Percentiles rank a stretch among this genome's conserved stretches.
These are phyloP conservation scores for Peronospora farinosa DNA, from an alignment of 352 stramenopile genomes.

Conservation along the genomic window DNA sequence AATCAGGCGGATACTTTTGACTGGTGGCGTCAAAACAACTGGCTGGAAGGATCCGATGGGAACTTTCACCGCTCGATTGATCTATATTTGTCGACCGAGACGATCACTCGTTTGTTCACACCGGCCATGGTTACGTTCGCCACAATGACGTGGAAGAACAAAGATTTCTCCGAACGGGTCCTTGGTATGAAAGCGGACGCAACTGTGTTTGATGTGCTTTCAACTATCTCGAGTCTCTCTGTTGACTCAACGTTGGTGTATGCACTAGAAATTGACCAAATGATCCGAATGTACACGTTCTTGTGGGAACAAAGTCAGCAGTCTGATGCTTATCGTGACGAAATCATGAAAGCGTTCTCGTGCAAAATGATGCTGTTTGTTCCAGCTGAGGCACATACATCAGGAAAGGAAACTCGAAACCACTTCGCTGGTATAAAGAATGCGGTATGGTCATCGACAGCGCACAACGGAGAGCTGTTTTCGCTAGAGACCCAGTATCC, in stretches of 20 bases:
- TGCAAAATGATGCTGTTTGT: constrained; percentile 28
- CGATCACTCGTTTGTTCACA: constrained; percentile 34
- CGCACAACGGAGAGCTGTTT: constrained; percentile 26
- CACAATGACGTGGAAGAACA: constrained; percentile 31
- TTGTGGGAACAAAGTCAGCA: constrained; percentile 36
- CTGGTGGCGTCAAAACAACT: constrained; percentile 28
- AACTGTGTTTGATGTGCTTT: constrained; percentile 37
- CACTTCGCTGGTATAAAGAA: constrained; percentile 26
- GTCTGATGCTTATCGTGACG: constrained; percentile 10
- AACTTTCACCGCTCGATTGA: constrained; percentile 32
- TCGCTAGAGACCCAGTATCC: constrained; percentile 51
- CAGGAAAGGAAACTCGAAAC: not conserved
- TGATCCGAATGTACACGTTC: constrained; percentile 36
- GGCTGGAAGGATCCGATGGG: constrained; percentile 38
- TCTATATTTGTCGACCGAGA: constrained; percentile 41
- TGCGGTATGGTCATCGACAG: constrained; percentile 41
- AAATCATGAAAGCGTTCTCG: constrained; percentile 28
- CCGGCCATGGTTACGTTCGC: constrained; percentile 45
- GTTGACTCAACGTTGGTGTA: constrained; percentile 13
- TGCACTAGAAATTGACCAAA: constrained; percentile 18
- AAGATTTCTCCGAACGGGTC: constrained; percentile 27
- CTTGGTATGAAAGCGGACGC: constrained; percentile 44
- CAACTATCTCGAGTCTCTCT: constrained; percentile 30
- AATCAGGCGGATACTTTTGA: constrained; percentile 9
- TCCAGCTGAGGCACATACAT: not conserved